Conservation (phyloP, 805 yeast species). For the Maudiozyma pseudohumilis region DNA sequence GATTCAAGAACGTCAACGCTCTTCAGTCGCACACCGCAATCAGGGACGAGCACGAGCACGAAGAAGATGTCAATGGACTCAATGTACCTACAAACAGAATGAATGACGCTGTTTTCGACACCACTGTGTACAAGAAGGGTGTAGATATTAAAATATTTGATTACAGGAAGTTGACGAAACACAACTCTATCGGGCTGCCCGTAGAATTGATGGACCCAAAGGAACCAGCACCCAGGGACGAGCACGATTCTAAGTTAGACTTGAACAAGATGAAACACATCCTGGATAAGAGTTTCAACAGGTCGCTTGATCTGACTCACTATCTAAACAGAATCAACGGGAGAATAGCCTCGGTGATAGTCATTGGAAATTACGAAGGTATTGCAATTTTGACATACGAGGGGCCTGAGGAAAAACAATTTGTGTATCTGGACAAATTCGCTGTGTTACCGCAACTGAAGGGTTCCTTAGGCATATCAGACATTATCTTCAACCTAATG, state of each 20-base stretch:
- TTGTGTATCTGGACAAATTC: constrained; percentile 87
- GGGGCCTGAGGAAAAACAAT: constrained; percentile 26
- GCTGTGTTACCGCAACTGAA: constrained; percentile 79
- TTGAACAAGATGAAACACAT: constrained; percentile 46
- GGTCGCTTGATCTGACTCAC: constrained; percentile 50
- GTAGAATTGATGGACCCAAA: constrained; percentile 1
- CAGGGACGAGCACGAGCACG: constrained; percentile 9
- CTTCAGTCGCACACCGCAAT: constrained; percentile 2
- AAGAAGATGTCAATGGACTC: not conserved
- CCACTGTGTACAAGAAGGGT: constrained; percentile 76
- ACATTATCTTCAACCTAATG: constrained; percentile 78
- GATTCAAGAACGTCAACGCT: constrained; percentile 28
- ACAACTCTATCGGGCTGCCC: constrained; percentile 25
- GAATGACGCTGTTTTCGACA: constrained; percentile 31
- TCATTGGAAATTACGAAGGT: constrained; percentile 93
- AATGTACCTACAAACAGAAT: not conserved
- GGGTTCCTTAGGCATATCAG: constrained; percentile 91
- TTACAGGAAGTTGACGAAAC: constrained; percentile 11
- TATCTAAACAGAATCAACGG: constrained; percentile 60
- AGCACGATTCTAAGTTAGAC: constrained; percentile 41
- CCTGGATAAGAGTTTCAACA: constrained; percentile 72
- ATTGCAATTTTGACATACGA: constrained; percentile 91
- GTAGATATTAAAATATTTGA: constrained; percentile 31
- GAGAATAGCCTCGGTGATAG: constrained; percentile 61
- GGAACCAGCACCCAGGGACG: not conserved